Evolutionary conservation across 495 filamentous ascomycete species (phyloP).

Genomic region (Aspergillus ostianus): DNA sequence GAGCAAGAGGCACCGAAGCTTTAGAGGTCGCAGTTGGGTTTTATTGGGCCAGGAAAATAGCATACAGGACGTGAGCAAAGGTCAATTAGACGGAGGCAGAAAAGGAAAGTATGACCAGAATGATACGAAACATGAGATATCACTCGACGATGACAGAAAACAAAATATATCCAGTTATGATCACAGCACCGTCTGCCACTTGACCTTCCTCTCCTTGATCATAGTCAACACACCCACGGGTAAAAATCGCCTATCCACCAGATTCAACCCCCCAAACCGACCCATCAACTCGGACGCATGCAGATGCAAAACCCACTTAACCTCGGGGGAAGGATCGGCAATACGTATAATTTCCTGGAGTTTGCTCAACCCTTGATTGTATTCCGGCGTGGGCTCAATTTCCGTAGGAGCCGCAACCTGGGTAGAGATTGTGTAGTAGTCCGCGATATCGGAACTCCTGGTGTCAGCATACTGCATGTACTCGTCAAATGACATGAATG

Average conservation of each 20-base stretch:
- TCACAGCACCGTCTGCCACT: slow-evolving; percentile 48
- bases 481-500: slow-evolving; percentile 51
- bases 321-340: slow-evolving; percentile 23
- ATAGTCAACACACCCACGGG: slow-evolving; percentile 53
- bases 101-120: background rate
- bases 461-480: slow-evolving; percentile 43
- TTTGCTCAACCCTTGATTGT: background rate
- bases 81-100: background rate
- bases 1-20: background rate
- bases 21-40: background rate
- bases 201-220: slow-evolving; percentile 53
- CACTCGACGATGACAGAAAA: too few species aligned
- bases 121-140: too few species aligned
- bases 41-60: background rate
- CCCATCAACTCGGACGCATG: slow-evolving; percentile 50
- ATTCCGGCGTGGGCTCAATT: slow-evolving; percentile 14
- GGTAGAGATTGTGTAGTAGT: slow-evolving; percentile 26
- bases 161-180: too few species aligned
- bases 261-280: slow-evolving; percentile 47
- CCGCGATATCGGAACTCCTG: slow-evolving; percentile 17
- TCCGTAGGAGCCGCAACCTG: slow-evolving; percentile 18
- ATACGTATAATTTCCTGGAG: background rate
- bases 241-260: slow-evolving; percentile 55
- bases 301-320: slow-evolving; percentile 50
- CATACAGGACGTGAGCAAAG: too few species aligned